Evolutionary conservation across 2,329 filamentous ascomycete species (phyloP), one percentile per base, ranked within the genome.

Genomic region (Plenodomus tracheiphilus): DNA sequence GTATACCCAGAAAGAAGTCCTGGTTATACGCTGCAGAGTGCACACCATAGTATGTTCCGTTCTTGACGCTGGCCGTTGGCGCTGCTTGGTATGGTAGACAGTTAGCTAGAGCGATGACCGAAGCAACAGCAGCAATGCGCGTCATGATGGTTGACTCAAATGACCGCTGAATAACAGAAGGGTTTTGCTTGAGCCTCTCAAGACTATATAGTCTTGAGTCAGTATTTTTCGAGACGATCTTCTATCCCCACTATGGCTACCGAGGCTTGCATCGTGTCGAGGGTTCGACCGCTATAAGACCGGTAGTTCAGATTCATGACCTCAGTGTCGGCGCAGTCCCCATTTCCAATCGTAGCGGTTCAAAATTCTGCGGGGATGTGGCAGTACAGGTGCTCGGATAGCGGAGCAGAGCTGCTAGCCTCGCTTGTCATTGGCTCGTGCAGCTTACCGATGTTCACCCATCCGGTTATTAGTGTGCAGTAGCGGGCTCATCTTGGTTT

Each of bases 1-100:
- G 82, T 1, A 85, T 64, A 13, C 75, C 75, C 19, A 78, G 65
- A 54, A 77, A 78, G 55, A 65, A 73, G 59, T 78, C 75, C 53
- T 78, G 74, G 41, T 77, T 63, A 57, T 76, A 77, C 32, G 69
- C 61, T 11, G 57, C 39, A 6, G 69, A 71, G 53, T 77, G 60
- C 2, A 70, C 38, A 15, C 76, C 76, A 25, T 61, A 49, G 36
- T 74, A 66, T 0, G 75, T 73, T n/a, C 76, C 76, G 54, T 79
- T 79, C 58, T 73, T 74, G 39, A 75, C 54, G 1, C 53, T 59
- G 10, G 64, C 75, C 0, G 61, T 70, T 4, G 74, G 74, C 4
- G 51, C 56, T 37, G 47, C 16, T 13, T 37, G 18, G 17, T 47
- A 38, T 22, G 45, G 49, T 15, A 42, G 39, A 25, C 52, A 54